phyloP scores from a whole-genome alignment of 768 basidiomycete species.

The Lentinula sp. region DNA sequence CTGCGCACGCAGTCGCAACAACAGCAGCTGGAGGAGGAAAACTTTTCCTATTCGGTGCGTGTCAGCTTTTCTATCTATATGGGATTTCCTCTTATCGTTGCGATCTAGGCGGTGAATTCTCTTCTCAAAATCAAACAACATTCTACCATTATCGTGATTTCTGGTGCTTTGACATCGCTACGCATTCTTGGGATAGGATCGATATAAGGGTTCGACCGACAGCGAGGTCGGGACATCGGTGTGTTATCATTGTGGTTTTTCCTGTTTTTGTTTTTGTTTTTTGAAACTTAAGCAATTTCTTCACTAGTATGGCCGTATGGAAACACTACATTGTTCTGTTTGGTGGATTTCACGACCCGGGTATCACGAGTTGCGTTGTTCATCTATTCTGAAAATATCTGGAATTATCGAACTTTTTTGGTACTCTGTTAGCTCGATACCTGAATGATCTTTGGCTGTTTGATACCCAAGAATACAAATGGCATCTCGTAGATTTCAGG shows the following conservation, averaged over 20 bases:
- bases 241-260: constrained; percentile 10
- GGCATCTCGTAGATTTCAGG: constrained; percentile 71
- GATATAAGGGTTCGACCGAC: constrained; percentile 79
- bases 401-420: background rate
- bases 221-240: constrained; percentile 82
- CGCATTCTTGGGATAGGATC: constrained; percentile 81
- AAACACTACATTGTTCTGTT: constrained; percentile 85
- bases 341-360: constrained; percentile 88
- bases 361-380: constrained; percentile 64
- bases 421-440: constrained; percentile 53
- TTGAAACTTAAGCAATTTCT: background rate
- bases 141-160: constrained; percentile 90
- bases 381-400: background rate
- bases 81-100: background rate
- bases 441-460: constrained; percentile 83
- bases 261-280: background rate
- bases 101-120: constrained; percentile 73
- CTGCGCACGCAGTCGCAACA: constrained; percentile 77
- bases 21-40: constrained; percentile 80
- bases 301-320: constrained; percentile 78
- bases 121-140: constrained; percentile 72
- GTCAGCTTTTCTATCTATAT: background rate
- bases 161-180: constrained; percentile 79
- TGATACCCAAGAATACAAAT: constrained; percentile 80
- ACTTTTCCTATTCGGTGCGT: constrained; percentile 70